Base-by-base conservation (phyloP, 1,284 basidiomycete species). In the Cutaneotrichosporon mucoides region DNA sequence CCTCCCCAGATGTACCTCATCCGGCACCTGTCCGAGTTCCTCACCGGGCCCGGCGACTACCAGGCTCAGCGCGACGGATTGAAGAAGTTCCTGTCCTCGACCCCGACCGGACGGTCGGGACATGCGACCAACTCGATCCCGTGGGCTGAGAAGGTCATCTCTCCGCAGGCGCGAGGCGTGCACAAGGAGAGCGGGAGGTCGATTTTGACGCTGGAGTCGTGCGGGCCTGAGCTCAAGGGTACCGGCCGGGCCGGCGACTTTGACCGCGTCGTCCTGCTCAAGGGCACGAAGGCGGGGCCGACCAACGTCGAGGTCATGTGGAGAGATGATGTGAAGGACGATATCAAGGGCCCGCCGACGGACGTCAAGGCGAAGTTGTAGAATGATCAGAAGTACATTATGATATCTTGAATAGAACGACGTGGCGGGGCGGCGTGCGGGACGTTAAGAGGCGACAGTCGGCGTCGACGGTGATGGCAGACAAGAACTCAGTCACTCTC, bases 1-100 rank as follows among this genome's bases (percentile, higher is more conserved):
- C 56, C 57, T 36, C 62, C 62, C 3, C 62, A 64, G 47, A 49
- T 56, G 34, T 64, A 64, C 54, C 62, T 64, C 38, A 53, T 64
- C 36, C 24, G 53, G 5, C 41, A 61, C 2, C 56, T 59, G 1
- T 52, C 52, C 11, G 46, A 56, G 40, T 52, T 55, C 47, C 45
- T 63, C 11, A 49, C 52, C 1, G 54, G 47, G 1, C 16, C 49
- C 9, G 50, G 45, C 42, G 56, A 63, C 50, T 59, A 60, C 13
- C 45, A 44, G 1, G 56, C 56, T 0, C 62, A 64, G 51, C 56
- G 59, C 10, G 51, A 40, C 2, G 40, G 33, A 0, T 38, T 64
- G 11, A 9, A 24, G 11, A 6, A 34, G 5, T 64, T 64, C 44
- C 56, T 60, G 15, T 13, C 42, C 1, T 53, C 43, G n/a, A 42